These are phyloP conservation scores for Nitzschia sp. DNA, from an alignment of 108 stramenopile species.

Conservation along the genomic window DNA sequence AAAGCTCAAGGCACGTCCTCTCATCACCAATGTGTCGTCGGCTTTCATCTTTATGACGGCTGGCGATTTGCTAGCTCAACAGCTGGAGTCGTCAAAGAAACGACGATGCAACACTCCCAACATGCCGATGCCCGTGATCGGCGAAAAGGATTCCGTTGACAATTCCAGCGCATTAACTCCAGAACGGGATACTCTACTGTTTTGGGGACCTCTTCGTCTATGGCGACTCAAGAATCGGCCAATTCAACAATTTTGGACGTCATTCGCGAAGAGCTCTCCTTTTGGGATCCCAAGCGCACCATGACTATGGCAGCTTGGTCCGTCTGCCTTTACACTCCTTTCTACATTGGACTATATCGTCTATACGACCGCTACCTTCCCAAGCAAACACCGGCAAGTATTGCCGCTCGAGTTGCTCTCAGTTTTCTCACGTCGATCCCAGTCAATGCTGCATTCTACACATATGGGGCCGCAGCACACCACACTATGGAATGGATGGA, in stretches of 20 bases:
- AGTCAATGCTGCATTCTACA: slow-evolving; percentile 45
- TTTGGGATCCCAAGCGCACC: slow-evolving; percentile 31
- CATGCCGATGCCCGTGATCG: neutral
- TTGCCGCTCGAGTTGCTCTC: slow-evolving; percentile 10
- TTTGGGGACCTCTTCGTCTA: neutral
- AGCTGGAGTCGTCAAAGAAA: slow-evolving; percentile 14
- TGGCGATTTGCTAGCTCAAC: slow-evolving; percentile 40
- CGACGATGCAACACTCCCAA: neutral
- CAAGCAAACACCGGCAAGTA: slow-evolving; percentile 13
- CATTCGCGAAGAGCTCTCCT: neutral
- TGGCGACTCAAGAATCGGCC: neutral
- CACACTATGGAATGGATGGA: slow-evolving; percentile 28
- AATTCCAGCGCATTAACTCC: neutral
- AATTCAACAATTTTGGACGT: neutral
- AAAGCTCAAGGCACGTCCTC: slow-evolving; percentile 23
- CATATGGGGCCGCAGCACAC: slow-evolving; percentile 36
- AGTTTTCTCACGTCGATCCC: slow-evolving; percentile 28
- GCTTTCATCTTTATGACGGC: slow-evolving; percentile 33
- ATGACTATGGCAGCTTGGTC: slow-evolving; percentile 45
- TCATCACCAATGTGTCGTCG: slow-evolving; percentile 29
- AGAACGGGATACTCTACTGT: neutral
- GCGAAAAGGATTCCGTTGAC: neutral
- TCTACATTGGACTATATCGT: slow-evolving; percentile 27
- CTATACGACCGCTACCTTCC: slow-evolving; percentile 28
- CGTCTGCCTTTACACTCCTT: slow-evolving; percentile 22